Percentiles rank a stretch among this genome's conserved stretches.
Evolutionary conservation across 345 rosid genomes (phyloP).

Genomic region (Populus alba): DNA sequence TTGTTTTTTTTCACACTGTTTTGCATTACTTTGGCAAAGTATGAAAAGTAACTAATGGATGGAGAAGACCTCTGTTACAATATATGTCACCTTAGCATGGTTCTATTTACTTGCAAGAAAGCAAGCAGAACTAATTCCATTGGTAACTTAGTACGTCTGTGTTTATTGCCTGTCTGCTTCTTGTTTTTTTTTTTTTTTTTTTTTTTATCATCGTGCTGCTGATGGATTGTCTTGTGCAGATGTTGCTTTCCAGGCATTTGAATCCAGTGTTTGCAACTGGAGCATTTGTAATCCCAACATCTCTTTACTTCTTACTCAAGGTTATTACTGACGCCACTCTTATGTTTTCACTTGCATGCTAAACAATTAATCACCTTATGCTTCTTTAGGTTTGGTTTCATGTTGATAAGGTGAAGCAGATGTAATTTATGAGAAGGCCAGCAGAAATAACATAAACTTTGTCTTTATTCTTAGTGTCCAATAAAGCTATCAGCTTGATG

Average conservation of each 20-base stretch:
- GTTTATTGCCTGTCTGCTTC: neutral
- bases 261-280: conserved; percentile 66
- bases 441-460: neutral
- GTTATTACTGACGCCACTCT: conserved; percentile 33
- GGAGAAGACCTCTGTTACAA: neutral
- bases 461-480: neutral
- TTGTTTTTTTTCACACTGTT: neutral
- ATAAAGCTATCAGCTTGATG: neutral
- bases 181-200: conserved; percentile 5
- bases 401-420: neutral
- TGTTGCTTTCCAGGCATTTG: conserved; percentile 66
- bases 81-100: neutral
- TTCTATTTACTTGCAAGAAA: neutral
- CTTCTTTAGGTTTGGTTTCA: conserved; percentile 1
- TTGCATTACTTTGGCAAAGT: neutral
- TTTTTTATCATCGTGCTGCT: conserved; percentile 15
- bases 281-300: conserved; percentile 79
- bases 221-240: conserved; percentile 45
- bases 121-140: neutral
- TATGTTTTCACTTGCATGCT: neutral
- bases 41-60: neutral
- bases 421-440: neutral
- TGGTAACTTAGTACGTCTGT: neutral
- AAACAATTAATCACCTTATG: conserved; percentile 1
- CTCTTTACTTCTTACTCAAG: conserved; percentile 84